Conservation (phyloP, 1,139 yeast genomes). For the Citeromyces hawaiiensis region DNA sequence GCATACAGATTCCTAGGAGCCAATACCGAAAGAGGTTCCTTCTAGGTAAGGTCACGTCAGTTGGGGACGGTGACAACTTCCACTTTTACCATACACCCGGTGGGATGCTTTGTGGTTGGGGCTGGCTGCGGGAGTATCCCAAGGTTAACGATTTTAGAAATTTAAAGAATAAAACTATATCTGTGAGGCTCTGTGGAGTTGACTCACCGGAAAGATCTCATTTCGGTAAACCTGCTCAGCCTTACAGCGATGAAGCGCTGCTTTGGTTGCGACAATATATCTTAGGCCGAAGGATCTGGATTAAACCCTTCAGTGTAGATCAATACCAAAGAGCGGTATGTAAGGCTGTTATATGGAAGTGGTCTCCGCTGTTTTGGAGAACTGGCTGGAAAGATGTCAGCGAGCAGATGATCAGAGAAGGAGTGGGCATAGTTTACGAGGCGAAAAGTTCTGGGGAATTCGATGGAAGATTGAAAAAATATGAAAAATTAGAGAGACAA, state of each 20-base stretch:
- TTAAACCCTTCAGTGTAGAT: constrained; percentile 71
- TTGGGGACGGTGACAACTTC: constrained; percentile 96
- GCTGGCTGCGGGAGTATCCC: constrained; percentile 62
- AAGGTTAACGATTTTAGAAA: constrained; percentile 25
- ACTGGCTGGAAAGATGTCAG: constrained; percentile 65
- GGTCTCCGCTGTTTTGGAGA: constrained; percentile 19
- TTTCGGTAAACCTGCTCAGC: constrained; percentile 91
- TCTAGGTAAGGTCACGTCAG: constrained; percentile 79
- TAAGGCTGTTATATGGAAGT: constrained; percentile 60
- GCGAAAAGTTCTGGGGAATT: constrained; percentile 74
- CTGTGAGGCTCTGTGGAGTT: constrained; percentile 80
- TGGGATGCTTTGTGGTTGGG: constrained; percentile 83
- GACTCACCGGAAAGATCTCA: constrained; percentile 97
- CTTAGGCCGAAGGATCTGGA: constrained; percentile 51
- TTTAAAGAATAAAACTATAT: constrained; percentile 43
- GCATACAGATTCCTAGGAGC: constrained; percentile 17
- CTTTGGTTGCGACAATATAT: constrained; percentile 57
- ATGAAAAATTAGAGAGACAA: constrained; percentile 39
- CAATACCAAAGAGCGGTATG: constrained; percentile 88
- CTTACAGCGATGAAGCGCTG: constrained; percentile 74
- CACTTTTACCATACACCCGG: constrained; percentile 92
- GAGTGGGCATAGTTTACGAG: constrained; percentile 83
- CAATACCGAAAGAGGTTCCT: constrained; percentile 29
- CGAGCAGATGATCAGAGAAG: constrained; percentile 72
- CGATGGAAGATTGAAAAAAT: constrained; percentile 57